phyloP scores from a whole-genome alignment of 164 flowering plant species.

The Liriodendron chinense region DNA sequence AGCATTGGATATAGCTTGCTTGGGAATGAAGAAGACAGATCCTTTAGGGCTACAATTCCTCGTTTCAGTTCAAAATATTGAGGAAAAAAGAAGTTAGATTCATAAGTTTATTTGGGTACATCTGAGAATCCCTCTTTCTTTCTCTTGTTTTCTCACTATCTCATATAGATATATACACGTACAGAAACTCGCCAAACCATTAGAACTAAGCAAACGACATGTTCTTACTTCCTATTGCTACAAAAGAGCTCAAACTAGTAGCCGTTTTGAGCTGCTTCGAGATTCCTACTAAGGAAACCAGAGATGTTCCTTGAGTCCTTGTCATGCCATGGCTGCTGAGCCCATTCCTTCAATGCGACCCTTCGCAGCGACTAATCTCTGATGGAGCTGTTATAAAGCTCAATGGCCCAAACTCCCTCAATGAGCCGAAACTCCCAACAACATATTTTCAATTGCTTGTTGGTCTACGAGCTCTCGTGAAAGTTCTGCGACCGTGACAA shows the following conservation, averaged over 20 bases:
- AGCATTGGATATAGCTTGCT: neutral
- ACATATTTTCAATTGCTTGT: neutral
- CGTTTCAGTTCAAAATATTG: neutral
- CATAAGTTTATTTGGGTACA: slow-evolving; percentile 11
- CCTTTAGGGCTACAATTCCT: neutral
- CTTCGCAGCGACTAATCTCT: neutral
- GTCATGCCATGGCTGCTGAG: neutral
- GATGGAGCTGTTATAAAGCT: neutral
- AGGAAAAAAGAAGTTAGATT: slow-evolving; percentile 6
- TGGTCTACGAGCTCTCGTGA: slow-evolving; percentile 51
- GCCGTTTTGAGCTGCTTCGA: neutral
- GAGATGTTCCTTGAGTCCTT: neutral
- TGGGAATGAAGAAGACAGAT: neutral
- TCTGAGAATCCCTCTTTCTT: slow-evolving; percentile 5
- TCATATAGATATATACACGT: neutral
- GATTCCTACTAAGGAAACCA: neutral
- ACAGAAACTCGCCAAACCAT: slow-evolving; percentile 7
- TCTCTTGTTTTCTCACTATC: slow-evolving; percentile 1
- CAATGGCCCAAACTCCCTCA: neutral
- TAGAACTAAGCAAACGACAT: neutral
- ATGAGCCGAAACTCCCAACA: neutral
- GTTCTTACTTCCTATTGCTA: slow-evolving; percentile 11
- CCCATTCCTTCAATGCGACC: neutral
- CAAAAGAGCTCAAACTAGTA: slow-evolving; percentile 10
- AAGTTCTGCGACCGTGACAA: slow-evolving; percentile 74